These are phyloP conservation scores for Nadsonia fulvescens DNA, from an alignment of 805 yeast species.

Conservation along the genomic window DNA sequence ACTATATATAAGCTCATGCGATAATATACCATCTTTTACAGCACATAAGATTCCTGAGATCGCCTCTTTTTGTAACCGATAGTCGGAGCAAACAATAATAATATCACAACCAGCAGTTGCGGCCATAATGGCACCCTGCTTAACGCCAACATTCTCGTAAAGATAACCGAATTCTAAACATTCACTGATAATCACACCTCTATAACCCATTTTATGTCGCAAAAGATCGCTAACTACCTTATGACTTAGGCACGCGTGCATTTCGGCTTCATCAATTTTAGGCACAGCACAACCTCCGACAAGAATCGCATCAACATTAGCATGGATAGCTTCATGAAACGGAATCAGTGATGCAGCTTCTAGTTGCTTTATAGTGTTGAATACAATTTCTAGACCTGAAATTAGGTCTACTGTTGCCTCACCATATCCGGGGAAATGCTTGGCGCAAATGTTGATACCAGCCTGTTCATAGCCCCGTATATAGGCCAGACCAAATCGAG, in stretches of 20 bases:
- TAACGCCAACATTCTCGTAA: constrained; percentile 42
- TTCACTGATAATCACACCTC: constrained; percentile 41
- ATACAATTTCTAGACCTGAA: constrained; percentile 39
- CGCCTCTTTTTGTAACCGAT: constrained; percentile 37
- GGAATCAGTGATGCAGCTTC: constrained; percentile 33
- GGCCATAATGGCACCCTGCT: constrained; percentile 48
- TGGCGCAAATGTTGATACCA: constrained; percentile 37
- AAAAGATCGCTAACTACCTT: constrained; percentile 31
- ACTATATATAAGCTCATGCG: constrained; percentile 21
- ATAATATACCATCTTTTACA: constrained; percentile 19
- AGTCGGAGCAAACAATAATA: constrained; percentile 42
- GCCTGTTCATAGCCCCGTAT: constrained; percentile 36
- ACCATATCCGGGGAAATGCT: constrained; percentile 53
- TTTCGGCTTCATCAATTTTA: constrained; percentile 37
- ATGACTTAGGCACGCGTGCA: constrained; percentile 45
- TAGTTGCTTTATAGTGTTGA: constrained; percentile 35
- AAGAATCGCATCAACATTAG: constrained; percentile 33
- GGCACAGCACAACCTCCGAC: constrained; percentile 55
- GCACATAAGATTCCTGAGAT: constrained; percentile 25
- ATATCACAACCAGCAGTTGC: constrained; percentile 49
- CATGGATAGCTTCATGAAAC: constrained; percentile 28
- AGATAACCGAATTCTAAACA: constrained; percentile 47
- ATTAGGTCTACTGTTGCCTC: constrained; percentile 40
- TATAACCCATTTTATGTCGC: constrained; percentile 31
- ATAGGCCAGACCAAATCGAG: constrained; percentile 33